A percentile compares a stretch with the other conserved stretches of the same genome.
phyloP scores from a whole-genome alignment of 2,329 filamentous ascomycete genomes.

The Cladophialophora bantiana region DNA sequence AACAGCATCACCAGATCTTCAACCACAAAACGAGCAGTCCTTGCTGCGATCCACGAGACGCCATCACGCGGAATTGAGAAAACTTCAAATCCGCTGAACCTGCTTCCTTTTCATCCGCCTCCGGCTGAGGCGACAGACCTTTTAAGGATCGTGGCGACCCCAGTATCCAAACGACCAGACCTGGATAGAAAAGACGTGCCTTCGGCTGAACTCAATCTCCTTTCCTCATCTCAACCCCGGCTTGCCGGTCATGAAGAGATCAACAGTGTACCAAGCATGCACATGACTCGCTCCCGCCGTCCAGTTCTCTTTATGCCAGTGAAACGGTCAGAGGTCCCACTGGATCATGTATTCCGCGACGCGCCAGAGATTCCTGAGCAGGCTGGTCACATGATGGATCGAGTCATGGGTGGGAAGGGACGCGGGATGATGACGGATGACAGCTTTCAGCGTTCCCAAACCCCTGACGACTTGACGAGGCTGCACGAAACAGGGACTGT shows the following conservation, averaged over 20 bases:
- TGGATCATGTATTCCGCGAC: slow-evolving; percentile 40
- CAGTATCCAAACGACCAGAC: slow-evolving; percentile 13
- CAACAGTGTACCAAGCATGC: slow-evolving; percentile 18
- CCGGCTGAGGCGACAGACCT: background rate
- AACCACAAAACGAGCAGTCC: slow-evolving; percentile 36
- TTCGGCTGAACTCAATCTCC: slow-evolving; percentile 42
- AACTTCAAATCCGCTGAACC: slow-evolving; percentile 33
- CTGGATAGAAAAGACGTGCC: slow-evolving; percentile 29
- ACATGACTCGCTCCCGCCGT: slow-evolving; percentile 35
- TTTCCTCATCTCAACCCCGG: slow-evolving; percentile 38
- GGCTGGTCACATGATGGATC: slow-evolving; percentile 42
- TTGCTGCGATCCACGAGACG: slow-evolving; percentile 48
- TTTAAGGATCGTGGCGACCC: slow-evolving; percentile 27
- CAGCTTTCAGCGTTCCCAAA: slow-evolving; percentile 42
- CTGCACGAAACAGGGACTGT: background rate
- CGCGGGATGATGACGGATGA: slow-evolving; percentile 33
- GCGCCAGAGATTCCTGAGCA: slow-evolving; percentile 43
- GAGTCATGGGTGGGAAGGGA: slow-evolving; percentile 37
- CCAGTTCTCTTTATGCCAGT: slow-evolving; percentile 38
- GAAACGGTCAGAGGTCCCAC: slow-evolving; percentile 33
- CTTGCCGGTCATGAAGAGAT: slow-evolving; percentile 11
- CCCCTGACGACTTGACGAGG: background rate
- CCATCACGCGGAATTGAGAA: slow-evolving; percentile 47
- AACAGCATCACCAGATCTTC: slow-evolving; percentile 28
- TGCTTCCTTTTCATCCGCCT: slow-evolving; percentile 9